Percentiles rank a stretch among this genome's conserved stretches.
phyloP scores from a whole-genome alignment of 345 rosid genomes.

The Schrenkiella parvula region DNA sequence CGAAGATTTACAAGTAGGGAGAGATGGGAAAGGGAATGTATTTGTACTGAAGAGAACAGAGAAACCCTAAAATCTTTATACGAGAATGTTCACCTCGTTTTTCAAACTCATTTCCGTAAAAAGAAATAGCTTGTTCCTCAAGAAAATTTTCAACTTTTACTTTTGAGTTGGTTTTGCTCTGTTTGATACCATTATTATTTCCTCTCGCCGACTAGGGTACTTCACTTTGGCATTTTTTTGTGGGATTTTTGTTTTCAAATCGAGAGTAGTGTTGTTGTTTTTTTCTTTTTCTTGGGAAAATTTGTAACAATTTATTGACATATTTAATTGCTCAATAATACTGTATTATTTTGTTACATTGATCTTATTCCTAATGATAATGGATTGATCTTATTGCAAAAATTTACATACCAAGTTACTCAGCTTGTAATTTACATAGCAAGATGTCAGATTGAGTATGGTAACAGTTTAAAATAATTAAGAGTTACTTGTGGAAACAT shows the following conservation, averaged over 20 bases:
- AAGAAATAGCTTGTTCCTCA: slow-evolving; percentile 12
- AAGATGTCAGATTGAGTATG: no score
- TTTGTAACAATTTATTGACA: background rate
- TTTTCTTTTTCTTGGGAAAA: background rate
- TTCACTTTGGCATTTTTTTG: background rate
- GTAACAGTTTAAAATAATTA: no score
- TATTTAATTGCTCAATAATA: background rate
- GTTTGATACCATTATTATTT: background rate
- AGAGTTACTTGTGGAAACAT: no score
- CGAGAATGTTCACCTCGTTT: background rate
- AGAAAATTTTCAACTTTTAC: background rate
- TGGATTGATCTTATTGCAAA: no score
- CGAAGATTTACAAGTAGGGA: slow-evolving; percentile 64
- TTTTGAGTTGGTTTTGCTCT: background rate
- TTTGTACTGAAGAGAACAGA: slow-evolving; percentile 67
- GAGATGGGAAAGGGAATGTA: slow-evolving; percentile 76
- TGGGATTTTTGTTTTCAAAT: background rate
- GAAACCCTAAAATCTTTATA: slow-evolving; percentile 17
- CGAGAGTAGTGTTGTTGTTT: background rate
- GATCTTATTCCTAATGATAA: no score
- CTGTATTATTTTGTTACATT: no score
- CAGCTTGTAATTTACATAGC: no score
- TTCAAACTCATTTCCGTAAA: slow-evolving; percentile 8
- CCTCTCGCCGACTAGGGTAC: background rate
- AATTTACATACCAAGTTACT: no score